Conservation (phyloP, 768 basidiomycete genomes). For the Gymnopilus junonius region DNA sequence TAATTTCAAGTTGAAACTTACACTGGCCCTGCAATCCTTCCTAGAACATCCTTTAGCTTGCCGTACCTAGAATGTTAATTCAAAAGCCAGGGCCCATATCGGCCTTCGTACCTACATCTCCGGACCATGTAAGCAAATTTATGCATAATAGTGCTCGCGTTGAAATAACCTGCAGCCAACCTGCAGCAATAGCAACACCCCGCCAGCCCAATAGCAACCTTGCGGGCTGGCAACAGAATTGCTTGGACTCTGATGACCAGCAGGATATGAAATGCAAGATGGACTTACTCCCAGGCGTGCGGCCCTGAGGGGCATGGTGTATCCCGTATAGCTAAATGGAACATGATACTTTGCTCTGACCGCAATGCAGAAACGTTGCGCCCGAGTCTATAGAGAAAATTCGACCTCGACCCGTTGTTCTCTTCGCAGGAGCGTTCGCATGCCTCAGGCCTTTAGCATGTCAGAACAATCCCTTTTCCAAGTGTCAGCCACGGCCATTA, state of each 20-base stretch:
- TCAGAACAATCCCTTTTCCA: no score
- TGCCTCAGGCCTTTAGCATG: no score
- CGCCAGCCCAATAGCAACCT: slow-evolving; percentile 29
- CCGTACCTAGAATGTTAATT: no score
- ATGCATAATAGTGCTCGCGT: slow-evolving; percentile 20
- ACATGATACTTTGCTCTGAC: slow-evolving; percentile 28
- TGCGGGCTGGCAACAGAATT: slow-evolving; percentile 22
- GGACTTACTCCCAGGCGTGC: slow-evolving; percentile 3
- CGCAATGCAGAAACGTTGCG: slow-evolving; percentile 11
- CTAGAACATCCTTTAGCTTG: no score
- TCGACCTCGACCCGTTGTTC: not conserved
- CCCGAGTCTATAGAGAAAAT: slow-evolving; percentile 14
- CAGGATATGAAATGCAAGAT: slow-evolving; percentile 18
- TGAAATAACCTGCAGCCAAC: slow-evolving; percentile 32
- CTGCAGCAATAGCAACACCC: slow-evolving; percentile 30
- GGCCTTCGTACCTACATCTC: no score
- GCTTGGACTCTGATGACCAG: slow-evolving; percentile 28
- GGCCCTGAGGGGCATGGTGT: slow-evolving; percentile 12
- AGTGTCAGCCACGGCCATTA: no score
- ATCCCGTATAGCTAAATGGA: slow-evolving; percentile 22
- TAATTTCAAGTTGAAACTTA: no score
- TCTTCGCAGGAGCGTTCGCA: no score
- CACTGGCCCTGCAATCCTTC: no score
- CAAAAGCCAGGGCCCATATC: no score
- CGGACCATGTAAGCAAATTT: no score